Conservation (phyloP, 257 asterid genomes). For the Hygrophila difformis region DNA sequence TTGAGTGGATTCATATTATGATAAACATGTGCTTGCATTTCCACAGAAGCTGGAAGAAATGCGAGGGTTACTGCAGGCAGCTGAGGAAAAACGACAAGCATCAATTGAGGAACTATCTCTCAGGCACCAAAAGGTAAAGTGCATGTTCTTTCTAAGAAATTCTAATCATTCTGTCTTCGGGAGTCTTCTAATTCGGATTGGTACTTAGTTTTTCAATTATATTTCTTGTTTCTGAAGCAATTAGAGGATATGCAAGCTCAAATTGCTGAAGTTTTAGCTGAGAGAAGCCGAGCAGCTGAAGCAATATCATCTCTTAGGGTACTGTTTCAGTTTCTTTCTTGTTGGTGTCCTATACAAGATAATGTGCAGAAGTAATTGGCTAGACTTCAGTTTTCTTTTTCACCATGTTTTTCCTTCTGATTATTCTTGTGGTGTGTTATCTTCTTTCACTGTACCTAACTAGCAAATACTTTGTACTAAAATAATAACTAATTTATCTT, state of each 20-base stretch:
- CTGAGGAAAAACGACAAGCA: conserved; percentile 80
- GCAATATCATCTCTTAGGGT: conserved; percentile 81
- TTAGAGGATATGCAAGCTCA: conserved; percentile 80
- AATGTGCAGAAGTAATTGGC: neutral
- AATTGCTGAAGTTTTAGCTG: conserved; percentile 69
- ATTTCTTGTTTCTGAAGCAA: conserved; percentile 37
- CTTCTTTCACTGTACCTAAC: neutral
- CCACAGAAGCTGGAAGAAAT: conserved; percentile 71
- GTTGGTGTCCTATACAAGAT: conserved; percentile 15
- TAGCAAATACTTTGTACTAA: conserved; percentile 15
- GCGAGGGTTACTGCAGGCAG: conserved; percentile 53
- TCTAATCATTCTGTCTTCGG: conserved; percentile 7
- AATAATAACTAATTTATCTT: conserved; percentile 7
- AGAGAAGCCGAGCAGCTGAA: conserved; percentile 75
- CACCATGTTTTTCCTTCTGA: neutral
- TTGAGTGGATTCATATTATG: conserved; percentile 6
- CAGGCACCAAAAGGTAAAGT: conserved; percentile 78
- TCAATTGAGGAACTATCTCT: conserved; percentile 63
- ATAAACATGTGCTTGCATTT: conserved; percentile 11
- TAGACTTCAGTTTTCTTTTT: neutral
- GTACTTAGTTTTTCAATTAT: conserved; percentile 9
- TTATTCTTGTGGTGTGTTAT: conserved; percentile 13
- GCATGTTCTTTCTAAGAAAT: conserved; percentile 10
- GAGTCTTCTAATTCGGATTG: conserved; percentile 6
- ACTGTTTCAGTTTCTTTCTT: conserved; percentile 15